Evolutionary conservation across 164 flowering plant species (phyloP), one percentile per base, ranked within the genome.

Genomic region (Saururus chinensis): DNA sequence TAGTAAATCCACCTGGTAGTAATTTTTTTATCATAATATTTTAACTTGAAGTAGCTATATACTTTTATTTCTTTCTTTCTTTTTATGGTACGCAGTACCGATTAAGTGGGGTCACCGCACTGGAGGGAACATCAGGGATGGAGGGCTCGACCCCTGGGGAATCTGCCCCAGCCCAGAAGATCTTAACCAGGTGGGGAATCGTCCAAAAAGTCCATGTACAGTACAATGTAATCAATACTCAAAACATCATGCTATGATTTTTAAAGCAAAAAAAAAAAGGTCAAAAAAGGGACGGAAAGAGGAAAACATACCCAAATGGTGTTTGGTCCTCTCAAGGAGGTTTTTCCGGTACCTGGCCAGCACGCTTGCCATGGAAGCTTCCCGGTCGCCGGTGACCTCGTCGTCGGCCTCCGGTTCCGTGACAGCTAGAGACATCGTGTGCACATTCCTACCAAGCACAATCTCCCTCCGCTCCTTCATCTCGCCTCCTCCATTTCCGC

Each of bases 361-460:
- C 14, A 95, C 92, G 61, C 93, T 69, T 26, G 99, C 99, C 95
- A 95, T 95, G 62, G 78, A 75, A 24, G 97, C 99, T 14, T 95
- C 99, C 76, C 83, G 78, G 42, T 91, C 99, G 1, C 99, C 97
- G 1, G 97, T 95, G 16, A 78, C 66, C 56, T 91, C 97, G 53
- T 95, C 99, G 58, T 95, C 84, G 1, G 78, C 81, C 0, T 87
- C 97, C 1, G 97, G 99, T 71, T 95, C 99, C 51, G 84, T 86
- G n/a, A 95, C 81, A 51, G 74, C 86, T 12, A 82, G 75, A 70
- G 86, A 84, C 66, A 76, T 51, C n/a, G 93, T 84, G 63, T 89
- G 97, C 54, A 95, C 79, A 74, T 90, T 95, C 76, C 79, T 73
- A 20, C 97, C 99, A 9, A 95, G 71, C 62, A 91, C 93, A 22